A percentile compares a stretch with the other conserved stretches of the same genome.
Conservation (phyloP, 2,329 filamentous ascomycete genomes). For the Pseudogymnoascus sp. region DNA sequence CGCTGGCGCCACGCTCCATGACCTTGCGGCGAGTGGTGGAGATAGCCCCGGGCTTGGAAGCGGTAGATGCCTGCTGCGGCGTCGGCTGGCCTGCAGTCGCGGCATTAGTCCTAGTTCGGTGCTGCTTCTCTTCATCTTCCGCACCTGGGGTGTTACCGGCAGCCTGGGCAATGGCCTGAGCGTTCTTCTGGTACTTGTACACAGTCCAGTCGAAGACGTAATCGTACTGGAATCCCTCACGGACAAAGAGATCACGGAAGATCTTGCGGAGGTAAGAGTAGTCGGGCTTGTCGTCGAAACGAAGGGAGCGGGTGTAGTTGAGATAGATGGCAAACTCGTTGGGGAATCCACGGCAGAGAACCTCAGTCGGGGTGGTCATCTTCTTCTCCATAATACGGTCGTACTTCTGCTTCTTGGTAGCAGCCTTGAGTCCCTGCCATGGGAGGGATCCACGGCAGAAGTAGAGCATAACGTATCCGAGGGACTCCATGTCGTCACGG, state of each 20-base stretch:
- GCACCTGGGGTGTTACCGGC: conserved; percentile 57
- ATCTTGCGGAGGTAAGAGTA: conserved; percentile 99
- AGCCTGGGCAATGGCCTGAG: conserved; percentile 83
- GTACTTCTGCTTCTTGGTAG: conserved; percentile 99
- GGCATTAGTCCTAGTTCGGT: conserved; percentile 58
- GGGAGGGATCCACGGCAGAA: conserved; percentile 98
- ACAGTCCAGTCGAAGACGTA: conserved; percentile 99
- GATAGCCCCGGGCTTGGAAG: conserved; percentile 64
- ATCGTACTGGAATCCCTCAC: conserved; percentile 99
- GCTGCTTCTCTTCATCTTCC: conserved; percentile 70
- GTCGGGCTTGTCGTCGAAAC: conserved; percentile 99
- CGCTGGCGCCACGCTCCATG: conserved; percentile 56
- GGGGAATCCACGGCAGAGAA: conserved; percentile 96
- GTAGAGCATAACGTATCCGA: conserved; percentile 99
- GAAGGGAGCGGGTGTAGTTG: conserved; percentile 97
- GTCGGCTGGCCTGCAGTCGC: conserved; percentile 56
- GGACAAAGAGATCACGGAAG: conserved; percentile 98
- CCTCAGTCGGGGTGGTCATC: conserved; percentile 98
- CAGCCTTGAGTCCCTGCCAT: conserved; percentile 97
- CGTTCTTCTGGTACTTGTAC: conserved; percentile 99
- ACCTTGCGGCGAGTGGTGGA: conserved; percentile 76
- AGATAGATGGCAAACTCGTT: conserved; percentile 99
- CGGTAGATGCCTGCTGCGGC: conserved; percentile 44
- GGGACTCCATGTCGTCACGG: conserved; percentile 97
- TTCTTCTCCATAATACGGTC: conserved; percentile 99